Conservation (phyloP, 2,329 filamentous ascomycete species). For the Fusarium chlamydosporum region DNA sequence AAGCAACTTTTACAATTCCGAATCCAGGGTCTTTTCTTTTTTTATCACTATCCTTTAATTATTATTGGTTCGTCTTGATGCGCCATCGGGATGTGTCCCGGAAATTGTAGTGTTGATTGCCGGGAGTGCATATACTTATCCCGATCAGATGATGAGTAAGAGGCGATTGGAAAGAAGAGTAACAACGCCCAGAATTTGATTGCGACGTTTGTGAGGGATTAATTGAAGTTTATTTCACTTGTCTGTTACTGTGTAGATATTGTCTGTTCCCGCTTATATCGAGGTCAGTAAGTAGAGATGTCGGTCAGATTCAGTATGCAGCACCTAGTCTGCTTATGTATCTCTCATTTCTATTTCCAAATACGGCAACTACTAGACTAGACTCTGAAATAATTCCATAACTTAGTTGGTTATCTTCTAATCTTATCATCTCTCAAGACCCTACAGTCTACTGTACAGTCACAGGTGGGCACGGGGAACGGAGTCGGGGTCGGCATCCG, state of each 20-base stretch:
- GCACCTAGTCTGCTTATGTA: too few relatives aligned
- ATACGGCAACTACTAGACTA: neutral
- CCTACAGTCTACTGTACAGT: constrained; percentile 7
- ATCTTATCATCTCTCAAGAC: neutral
- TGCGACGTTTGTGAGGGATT: constrained; percentile 14
- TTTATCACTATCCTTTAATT: neutral
- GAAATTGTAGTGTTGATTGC: constrained; percentile 5
- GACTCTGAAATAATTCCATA: neutral
- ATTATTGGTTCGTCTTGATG: constrained; percentile 7
- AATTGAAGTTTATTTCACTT: neutral
- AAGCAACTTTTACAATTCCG: constrained; percentile 9
- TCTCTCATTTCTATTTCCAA: constrained; percentile 13
- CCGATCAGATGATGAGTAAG: constrained; percentile 43
- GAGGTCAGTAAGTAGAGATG: neutral
- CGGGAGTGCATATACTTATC: constrained; percentile 20
- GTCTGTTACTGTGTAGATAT: constrained; percentile 8
- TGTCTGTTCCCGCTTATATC: constrained; percentile 4
- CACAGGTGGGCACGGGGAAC: constrained; percentile 24
- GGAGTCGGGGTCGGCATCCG: constrained; percentile 34
- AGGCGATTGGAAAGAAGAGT: constrained; percentile 6
- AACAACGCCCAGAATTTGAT: neutral
- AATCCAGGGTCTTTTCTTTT: constrained; percentile 4
- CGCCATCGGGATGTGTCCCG: constrained; percentile 33
- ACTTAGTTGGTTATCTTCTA: constrained; percentile 3
- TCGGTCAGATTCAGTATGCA: neutral